Evolutionary conservation across 2,329 filamentous ascomycete genomes (phyloP).

Genomic region (Scytalidium sp.): DNA sequence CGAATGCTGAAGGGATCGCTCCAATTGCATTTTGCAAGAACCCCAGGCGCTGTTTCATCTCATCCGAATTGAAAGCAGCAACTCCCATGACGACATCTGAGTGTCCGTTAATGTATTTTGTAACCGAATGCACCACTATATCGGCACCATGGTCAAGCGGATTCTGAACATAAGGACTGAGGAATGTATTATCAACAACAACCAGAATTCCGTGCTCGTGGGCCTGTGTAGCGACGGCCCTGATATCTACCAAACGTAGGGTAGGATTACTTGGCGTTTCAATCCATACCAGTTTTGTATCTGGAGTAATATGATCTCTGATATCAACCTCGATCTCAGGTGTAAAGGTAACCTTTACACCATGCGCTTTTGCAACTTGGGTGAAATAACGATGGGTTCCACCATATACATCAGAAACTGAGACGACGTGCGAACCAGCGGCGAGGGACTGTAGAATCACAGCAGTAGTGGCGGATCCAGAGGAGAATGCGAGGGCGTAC

Average conservation of each 20-base stretch:
- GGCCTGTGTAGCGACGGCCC: constrained; percentile 76
- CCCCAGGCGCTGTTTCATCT: constrained; percentile 70
- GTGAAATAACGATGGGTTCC: constrained; percentile 99
- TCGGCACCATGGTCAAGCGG: constrained; percentile 93
- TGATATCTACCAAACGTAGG: constrained; percentile 87
- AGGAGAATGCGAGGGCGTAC: constrained; percentile 91
- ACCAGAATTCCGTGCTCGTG: constrained; percentile 88
- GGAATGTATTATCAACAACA: constrained; percentile 99
- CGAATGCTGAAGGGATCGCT: constrained; percentile 90
- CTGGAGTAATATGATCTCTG: constrained; percentile 74
- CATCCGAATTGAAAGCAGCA: constrained; percentile 87
- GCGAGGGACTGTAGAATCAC: constrained; percentile 91
- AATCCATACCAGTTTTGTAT: constrained; percentile 97
- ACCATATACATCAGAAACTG: constrained; percentile 95
- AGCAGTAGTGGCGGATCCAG: constrained; percentile 90
- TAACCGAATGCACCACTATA: constrained; percentile 94
- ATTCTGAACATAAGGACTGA: constrained; percentile 95
- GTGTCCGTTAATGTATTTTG: constrained; percentile 99
- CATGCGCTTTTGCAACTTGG: constrained; percentile 91
- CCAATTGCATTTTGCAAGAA: constrained; percentile 98
- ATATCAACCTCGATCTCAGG: constrained; percentile 90
- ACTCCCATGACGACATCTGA: constrained; percentile 97
- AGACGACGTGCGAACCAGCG: constrained; percentile 88
- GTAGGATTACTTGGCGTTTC: constrained; percentile 95
- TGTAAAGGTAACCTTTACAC: constrained; percentile 91